These are phyloP conservation scores for Usnea hakonensis DNA, from an alignment of 495 filamentous ascomycete genomes.

Conservation along the genomic window DNA sequence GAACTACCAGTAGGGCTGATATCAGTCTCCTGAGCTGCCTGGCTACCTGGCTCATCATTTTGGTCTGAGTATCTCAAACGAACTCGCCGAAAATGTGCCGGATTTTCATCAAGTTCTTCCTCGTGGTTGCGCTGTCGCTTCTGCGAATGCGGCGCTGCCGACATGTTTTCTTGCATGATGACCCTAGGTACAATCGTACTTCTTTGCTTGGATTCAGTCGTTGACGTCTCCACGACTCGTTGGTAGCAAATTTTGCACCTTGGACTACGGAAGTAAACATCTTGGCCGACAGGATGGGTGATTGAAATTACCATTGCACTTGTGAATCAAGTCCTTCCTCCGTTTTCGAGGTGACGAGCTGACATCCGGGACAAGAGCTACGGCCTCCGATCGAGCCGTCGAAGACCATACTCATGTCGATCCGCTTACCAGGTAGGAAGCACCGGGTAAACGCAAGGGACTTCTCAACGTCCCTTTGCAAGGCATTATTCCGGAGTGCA, in stretches of 20 bases:
- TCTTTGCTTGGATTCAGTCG: neutral
- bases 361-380: constrained; percentile 3
- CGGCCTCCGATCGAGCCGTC: fast-evolving
- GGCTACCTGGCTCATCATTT: neutral
- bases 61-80: neutral
- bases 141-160: neutral
- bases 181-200: neutral
- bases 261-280: neutral
- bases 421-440: constrained; percentile 1
- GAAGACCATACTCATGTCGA: constrained; percentile 16
- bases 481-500: neutral
- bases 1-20: too few relatives aligned
- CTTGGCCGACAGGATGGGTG: neutral
- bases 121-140: neutral
- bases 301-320: neutral
- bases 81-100: constrained; percentile 2
- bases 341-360: neutral
- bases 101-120: neutral
- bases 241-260: neutral
- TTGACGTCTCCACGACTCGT: neutral
- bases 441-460: neutral
- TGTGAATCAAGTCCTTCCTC: neutral
- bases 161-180: neutral
- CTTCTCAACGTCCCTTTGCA: neutral
- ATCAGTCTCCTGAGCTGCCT: neutral